These are phyloP conservation scores for Dendrobium officinale DNA, from an alignment of 106 monocot genomes.

Conservation along the genomic window DNA sequence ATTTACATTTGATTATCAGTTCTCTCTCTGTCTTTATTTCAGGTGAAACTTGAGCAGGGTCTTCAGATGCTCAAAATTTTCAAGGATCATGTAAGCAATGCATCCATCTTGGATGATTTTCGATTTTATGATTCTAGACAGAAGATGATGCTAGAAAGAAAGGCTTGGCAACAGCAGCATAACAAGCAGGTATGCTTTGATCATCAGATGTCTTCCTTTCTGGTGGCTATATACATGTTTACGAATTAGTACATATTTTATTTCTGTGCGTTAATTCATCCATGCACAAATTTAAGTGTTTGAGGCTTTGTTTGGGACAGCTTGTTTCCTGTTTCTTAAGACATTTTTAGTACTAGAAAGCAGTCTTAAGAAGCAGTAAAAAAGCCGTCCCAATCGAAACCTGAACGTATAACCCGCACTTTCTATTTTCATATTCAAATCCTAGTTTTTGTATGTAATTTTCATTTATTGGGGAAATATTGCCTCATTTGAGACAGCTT, in stretches of 20 bases:
- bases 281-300: no score
- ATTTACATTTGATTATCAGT: neutral
- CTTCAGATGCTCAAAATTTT: slow-evolving; percentile 76
- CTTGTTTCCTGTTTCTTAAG: no score
- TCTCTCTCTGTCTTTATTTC: neutral
- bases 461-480: no score
- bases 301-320: no score
- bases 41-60: slow-evolving; percentile 74
- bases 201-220: neutral
- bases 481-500: no score
- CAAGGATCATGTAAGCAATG: slow-evolving; percentile 71
- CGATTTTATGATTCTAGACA: slow-evolving; percentile 68
- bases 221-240: neutral
- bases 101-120: slow-evolving; percentile 76
- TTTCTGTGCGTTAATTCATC: neutral
- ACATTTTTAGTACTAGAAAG: no score
- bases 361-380: no score
- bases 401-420: no score
- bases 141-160: slow-evolving; percentile 65
- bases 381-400: no score
- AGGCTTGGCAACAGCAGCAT: slow-evolving; percentile 48
- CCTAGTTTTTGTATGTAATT: no score
- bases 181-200: slow-evolving; percentile 24
- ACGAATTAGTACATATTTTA: neutral
- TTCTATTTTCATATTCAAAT: no score